These are phyloP conservation scores for Aureobasidium sp. DNA, from an alignment of 2,329 filamentous ascomycete species.

Conservation along the genomic window DNA sequence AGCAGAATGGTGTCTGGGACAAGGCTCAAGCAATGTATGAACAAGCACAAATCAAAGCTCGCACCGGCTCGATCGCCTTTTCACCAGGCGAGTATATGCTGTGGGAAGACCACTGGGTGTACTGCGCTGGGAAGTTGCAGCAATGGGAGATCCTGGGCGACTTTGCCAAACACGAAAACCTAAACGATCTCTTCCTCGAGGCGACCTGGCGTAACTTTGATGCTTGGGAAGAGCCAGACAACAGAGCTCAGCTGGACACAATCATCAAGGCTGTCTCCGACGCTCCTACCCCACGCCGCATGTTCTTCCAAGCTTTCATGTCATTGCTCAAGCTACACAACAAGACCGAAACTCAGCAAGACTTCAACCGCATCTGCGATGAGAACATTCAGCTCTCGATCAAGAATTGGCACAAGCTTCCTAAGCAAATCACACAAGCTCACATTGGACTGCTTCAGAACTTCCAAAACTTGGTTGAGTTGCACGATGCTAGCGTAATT, in stretches of 20 bases:
- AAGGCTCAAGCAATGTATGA: constrained; percentile 98
- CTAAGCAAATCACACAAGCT: constrained; percentile 83
- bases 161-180: constrained; percentile 97
- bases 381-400: constrained; percentile 97
- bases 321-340: constrained; percentile 88
- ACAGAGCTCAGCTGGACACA: constrained; percentile 81
- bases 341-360: constrained; percentile 69
- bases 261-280: constrained; percentile 98
- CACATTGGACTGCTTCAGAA: constrained; percentile 93
- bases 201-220: constrained; percentile 94
- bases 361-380: constrained; percentile 87
- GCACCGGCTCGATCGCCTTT: constrained; percentile 92
- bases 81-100: constrained; percentile 97
- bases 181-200: constrained; percentile 91
- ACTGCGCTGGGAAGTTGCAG: constrained; percentile 95
- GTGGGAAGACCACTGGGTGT: constrained; percentile 98
- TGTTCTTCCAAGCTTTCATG: constrained; percentile 99
- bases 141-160: constrained; percentile 98
- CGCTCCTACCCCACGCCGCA: constrained; percentile 83
- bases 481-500: constrained; percentile 96
- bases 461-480: constrained; percentile 94
- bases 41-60: constrained; percentile 90
- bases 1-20: constrained; percentile 99
- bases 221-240: constrained; percentile 81
- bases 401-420: constrained; percentile 98